Conservation (phyloP, 441 rosid species). For the Adansonia gregorii region DNA sequence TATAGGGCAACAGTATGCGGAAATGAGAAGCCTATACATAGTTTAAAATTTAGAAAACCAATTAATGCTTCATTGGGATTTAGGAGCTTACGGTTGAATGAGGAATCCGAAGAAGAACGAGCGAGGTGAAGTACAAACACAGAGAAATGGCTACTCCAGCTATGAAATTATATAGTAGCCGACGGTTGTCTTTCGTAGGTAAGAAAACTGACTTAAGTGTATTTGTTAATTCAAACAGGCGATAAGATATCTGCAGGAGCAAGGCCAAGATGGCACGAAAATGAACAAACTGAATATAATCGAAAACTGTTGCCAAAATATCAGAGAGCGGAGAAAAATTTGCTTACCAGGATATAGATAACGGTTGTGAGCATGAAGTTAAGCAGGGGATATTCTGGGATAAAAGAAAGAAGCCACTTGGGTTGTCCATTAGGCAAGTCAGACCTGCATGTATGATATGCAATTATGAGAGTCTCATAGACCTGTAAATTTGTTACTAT, state of each 20-base stretch:
- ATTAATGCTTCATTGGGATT: background rate
- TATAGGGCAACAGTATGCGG: too few relatives aligned
- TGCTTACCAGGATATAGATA: slow-evolving; percentile 78
- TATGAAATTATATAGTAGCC: slow-evolving; percentile 61
- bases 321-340: background rate
- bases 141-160: slow-evolving; percentile 65
- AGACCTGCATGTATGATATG: slow-evolving; percentile 57
- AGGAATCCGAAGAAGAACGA: slow-evolving; percentile 84
- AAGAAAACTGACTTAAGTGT: slow-evolving; percentile 69
- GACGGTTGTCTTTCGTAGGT: slow-evolving; percentile 73
- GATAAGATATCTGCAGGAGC: slow-evolving; percentile 68
- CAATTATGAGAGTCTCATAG: slow-evolving; percentile 4
- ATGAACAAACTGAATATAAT: background rate
- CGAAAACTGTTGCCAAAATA: background rate
- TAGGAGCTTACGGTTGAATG: slow-evolving; percentile 49
- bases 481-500: background rate
- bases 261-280: slow-evolving; percentile 19
- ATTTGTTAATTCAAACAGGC: slow-evolving; percentile 83
- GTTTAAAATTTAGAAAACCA: background rate
- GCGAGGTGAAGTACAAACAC: slow-evolving; percentile 56
- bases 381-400: slow-evolving; percentile 94
- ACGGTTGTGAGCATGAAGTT: slow-evolving; percentile 96
- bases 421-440: slow-evolving; percentile 89
- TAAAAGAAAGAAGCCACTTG: slow-evolving; percentile 87
- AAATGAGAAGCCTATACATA: background rate